These are phyloP conservation scores for Tetrahymena elliotti DNA, from an alignment of 73 alveolate species.

Conservation along the genomic window DNA sequence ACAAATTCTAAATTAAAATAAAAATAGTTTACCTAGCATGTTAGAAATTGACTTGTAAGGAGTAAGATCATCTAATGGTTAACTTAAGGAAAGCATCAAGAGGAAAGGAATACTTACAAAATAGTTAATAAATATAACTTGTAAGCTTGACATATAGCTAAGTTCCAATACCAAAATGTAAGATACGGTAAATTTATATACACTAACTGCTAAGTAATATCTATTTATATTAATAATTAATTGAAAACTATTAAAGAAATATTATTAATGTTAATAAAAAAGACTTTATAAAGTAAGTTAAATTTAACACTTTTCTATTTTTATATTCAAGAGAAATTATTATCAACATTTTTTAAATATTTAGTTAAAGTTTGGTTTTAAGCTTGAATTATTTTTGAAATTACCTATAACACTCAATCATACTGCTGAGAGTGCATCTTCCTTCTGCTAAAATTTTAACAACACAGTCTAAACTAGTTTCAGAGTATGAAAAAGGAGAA, in stretches of 20 bases:
- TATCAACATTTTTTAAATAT: too few relatives aligned
- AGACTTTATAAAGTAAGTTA: not conserved
- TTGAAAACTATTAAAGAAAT: not conserved
- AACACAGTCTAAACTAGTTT: conserved; percentile 34
- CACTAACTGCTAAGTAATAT: conserved; percentile 19
- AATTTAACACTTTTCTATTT: too few relatives aligned
- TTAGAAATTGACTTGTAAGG: conserved; percentile 1
- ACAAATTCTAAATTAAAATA: too few relatives aligned
- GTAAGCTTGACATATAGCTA: not conserved
- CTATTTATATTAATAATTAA: not conserved
- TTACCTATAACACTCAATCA: conserved; percentile 4
- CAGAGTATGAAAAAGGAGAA: conserved; percentile 31
- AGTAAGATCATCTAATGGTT: conserved; percentile 2
- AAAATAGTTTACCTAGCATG: conserved; percentile 10
- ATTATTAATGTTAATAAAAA: not conserved
- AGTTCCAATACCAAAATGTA: conserved; percentile 8
- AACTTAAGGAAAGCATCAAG: not conserved
- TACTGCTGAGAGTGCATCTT: conserved; percentile 19
- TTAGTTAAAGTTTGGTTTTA: too few relatives aligned
- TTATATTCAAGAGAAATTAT: too few relatives aligned
- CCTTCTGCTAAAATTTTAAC: conserved; percentile 21
- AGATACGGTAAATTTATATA: conserved; percentile 1
- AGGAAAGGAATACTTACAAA: conserved; percentile 24
- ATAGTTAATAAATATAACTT: conserved; percentile 4
- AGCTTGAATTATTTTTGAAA: too few relatives aligned